Percentiles rank a stretch among this genome's conserved stretches.
These are phyloP conservation scores for Rhodotorula sp. DNA, from an alignment of 1,284 basidiomycete species.

Conservation along the genomic window DNA sequence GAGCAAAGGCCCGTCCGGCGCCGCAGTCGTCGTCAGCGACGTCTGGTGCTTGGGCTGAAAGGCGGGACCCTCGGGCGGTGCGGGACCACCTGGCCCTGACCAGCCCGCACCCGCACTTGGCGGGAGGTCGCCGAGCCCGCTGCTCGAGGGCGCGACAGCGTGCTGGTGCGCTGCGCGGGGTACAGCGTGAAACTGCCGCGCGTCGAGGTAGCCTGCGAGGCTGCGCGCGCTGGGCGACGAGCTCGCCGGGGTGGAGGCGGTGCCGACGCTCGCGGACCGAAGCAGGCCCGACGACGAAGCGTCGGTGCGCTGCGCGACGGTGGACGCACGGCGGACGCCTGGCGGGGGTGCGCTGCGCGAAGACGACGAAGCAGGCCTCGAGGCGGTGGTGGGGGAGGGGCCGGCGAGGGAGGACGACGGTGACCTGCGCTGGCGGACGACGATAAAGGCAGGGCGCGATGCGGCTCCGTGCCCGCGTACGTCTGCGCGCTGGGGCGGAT, in stretches of 20 bases:
- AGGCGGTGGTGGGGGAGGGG: not conserved
- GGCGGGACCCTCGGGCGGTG: not conserved
- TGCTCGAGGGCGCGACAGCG: slow-evolving; percentile 1
- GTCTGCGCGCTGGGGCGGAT: not conserved
- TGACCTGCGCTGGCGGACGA: slow-evolving; percentile 13
- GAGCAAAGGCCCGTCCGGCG: not conserved
- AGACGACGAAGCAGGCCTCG: not conserved
- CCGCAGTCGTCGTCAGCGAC: slow-evolving; percentile 1
- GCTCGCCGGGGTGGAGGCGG: not conserved
- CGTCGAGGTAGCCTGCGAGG: slow-evolving; percentile 11
- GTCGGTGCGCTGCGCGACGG: not conserved
- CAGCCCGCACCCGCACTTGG: not conserved
- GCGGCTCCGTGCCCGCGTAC: not conserved
- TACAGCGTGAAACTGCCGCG: slow-evolving; percentile 13
- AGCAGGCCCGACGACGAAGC: not conserved
- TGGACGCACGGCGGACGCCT: not conserved
- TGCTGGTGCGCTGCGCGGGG: slow-evolving; percentile 14
- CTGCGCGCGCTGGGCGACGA: not conserved
- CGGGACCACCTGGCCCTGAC: not conserved
- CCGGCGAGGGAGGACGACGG: not conserved
- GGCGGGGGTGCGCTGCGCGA: not conserved
- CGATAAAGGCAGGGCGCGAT: slow-evolving; percentile 4
- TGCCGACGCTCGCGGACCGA: not conserved
- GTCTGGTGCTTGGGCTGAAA: slow-evolving; percentile 14
- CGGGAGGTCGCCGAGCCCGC: not conserved